These are phyloP conservation scores for Penicillium chermesinum DNA, from an alignment of 495 filamentous ascomycete species.

Conservation along the genomic window DNA sequence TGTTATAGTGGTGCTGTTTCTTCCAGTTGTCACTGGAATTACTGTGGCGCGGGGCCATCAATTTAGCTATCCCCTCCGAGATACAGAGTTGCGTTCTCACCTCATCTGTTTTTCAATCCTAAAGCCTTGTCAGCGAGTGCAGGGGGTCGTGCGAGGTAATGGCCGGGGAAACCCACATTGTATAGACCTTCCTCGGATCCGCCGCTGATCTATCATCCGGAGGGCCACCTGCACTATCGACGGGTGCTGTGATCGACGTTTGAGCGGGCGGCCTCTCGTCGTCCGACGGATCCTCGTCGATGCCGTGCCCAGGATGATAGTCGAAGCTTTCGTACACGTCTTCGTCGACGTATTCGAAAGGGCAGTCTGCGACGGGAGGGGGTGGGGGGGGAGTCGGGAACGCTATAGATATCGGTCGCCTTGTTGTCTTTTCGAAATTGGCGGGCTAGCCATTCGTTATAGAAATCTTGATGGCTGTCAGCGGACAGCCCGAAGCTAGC, in stretches of 20 bases:
- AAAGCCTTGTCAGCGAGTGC: background rate
- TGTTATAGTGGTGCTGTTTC: background rate
- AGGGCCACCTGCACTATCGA: background rate
- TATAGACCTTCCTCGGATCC: background rate
- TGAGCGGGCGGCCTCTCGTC: too few species aligned
- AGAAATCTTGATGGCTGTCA: background rate
- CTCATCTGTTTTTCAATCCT: background rate
- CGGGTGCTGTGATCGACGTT: too few species aligned
- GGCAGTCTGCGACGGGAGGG: background rate
- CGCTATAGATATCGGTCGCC: background rate
- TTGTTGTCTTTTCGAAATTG: background rate
- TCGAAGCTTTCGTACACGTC: background rate
- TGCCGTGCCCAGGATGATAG: background rate
- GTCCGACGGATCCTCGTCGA: too few species aligned
- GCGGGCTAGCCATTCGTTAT: background rate
- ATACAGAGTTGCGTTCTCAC: background rate
- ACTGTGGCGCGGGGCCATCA: background rate
- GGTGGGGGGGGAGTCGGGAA: background rate
- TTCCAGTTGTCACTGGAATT: background rate
- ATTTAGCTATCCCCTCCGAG: background rate
- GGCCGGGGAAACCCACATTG: background rate
- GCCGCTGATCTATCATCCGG: background rate
- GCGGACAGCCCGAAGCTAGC: background rate
- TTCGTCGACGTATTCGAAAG: background rate
- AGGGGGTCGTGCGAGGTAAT: background rate